Evolutionary conservation across 2,329 filamentous ascomycete species (phyloP).

Genomic region (Fusarium incarnatum): DNA sequence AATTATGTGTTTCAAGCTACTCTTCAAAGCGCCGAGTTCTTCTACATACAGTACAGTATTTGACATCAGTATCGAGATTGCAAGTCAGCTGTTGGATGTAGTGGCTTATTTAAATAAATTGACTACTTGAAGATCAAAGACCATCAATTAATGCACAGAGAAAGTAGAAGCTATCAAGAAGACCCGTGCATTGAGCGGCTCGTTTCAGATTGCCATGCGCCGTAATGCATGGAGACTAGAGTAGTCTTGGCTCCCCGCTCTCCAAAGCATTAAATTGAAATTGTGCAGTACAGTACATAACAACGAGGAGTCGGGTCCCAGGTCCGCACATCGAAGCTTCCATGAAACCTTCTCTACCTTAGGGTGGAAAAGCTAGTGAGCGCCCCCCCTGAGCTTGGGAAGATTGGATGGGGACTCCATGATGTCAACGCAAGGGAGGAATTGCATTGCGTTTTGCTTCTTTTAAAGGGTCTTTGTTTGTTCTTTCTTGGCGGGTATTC

Average conservation of each 20-base stretch:
- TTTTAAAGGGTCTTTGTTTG: slow-evolving; percentile 7
- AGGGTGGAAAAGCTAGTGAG: slow-evolving; percentile 22
- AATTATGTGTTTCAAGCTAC: slow-evolving; percentile 27
- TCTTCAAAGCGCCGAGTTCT: neutral
- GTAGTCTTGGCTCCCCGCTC: neutral
- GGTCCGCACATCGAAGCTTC: slow-evolving; percentile 41
- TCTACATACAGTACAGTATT: neutral
- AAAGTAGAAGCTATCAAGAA: neutral
- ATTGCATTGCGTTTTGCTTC: slow-evolving; percentile 1
- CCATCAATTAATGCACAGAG: slow-evolving; percentile 5
- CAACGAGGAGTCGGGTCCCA: slow-evolving; percentile 13
- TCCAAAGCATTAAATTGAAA: neutral
- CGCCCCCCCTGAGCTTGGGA: slow-evolving; percentile 37
- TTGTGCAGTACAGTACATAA: slow-evolving; percentile 8
- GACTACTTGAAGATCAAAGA: neutral
- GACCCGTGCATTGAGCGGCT: slow-evolving; percentile 31
- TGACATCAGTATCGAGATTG: neutral
- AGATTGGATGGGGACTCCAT: slow-evolving; percentile 23
- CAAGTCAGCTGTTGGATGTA: slow-evolving; percentile 4
- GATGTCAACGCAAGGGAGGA: slow-evolving; percentile 42
- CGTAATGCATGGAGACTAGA: slow-evolving; percentile 22
- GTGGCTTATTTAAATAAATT: slow-evolving; percentile 1
- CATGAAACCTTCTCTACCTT: slow-evolving; percentile 44
- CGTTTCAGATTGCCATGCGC: slow-evolving; percentile 29
- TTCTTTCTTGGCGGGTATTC: neutral